Evolutionary conservation across 2,329 filamentous ascomycete genomes (phyloP), one percentile per base, ranked within the genome.

Genomic region (Phialocephala sp.): DNA sequence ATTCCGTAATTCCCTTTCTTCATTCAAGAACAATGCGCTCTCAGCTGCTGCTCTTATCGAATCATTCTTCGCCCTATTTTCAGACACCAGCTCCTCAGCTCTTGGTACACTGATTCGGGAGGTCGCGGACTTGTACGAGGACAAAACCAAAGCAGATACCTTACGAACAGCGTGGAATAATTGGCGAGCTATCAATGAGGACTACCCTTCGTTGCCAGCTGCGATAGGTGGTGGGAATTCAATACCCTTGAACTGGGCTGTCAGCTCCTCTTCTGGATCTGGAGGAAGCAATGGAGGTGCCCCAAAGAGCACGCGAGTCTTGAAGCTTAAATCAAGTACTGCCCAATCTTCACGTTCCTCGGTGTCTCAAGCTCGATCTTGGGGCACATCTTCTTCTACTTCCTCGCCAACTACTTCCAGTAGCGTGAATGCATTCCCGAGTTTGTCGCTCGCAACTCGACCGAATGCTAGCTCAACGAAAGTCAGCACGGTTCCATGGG

Each of bases 131-230:
- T 87, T 99, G 12, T 98, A 95, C 72, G 94, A 99, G 72, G 90
- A 96, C 71, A 85, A 90, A 59, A 76, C 78, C 20, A 97, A 97
- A 76, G 88, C 88, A 1, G 89, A 90, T 60, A 84, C 82, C 0
- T 81, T 99, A 2, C 86, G 93, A 32, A 90, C 90, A 73, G 92
- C 94, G 1, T 97, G 94, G 93, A 92, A 93, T 72, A 92, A 97
- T 78, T 97, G 94, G 92, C 92, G 92, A 56, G 93, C 93, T 43
- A 95, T 97, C 79, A 96, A 97, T 71, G 94, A 97, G 78, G 94
- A 97, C 76, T 98, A 97, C 72, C 94, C 94, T 0, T 92, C 91
- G 1, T 82, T 98, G 0, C 94, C 94, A 1, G 90, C 91, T 0
- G 85, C 92, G 0, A 85, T 86, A 43, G 88, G 89, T 32, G 67